Evolutionary conservation across 2,329 filamentous ascomycete genomes (phyloP).

Genomic region (Curvularia verruculosa): DNA sequence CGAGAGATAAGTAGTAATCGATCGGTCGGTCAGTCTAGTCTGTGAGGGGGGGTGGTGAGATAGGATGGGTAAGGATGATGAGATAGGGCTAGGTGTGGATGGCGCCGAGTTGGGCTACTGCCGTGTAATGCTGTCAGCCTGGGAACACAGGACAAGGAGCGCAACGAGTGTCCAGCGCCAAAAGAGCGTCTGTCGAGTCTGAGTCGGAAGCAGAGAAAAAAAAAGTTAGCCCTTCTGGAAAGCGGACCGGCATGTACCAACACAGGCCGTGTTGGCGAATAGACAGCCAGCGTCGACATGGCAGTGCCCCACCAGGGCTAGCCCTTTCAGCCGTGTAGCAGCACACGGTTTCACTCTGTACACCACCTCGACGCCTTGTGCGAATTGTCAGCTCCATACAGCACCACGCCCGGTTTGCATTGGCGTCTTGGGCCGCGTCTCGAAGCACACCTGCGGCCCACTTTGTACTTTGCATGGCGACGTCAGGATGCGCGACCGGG

Average conservation of each 20-base stretch:
- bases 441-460: conserved; percentile 7
- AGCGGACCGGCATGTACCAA: conserved; percentile 25
- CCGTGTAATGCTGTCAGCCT: conserved; percentile 22
- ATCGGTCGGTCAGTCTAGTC: conserved; percentile 1
- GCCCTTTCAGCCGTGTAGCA: conserved; percentile 12
- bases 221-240: conserved; percentile 19
- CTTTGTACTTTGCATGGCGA: conserved; percentile 13
- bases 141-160: conserved; percentile 6
- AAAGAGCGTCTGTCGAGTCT: conserved; percentile 2
- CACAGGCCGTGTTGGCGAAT: conserved; percentile 13
- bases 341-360: conserved; percentile 16
- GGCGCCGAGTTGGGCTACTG: conserved; percentile 13
- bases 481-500: conserved; percentile 6
- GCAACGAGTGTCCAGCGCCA: conserved; percentile 17
- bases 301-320: conserved; percentile 13
- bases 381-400: conserved; percentile 16
- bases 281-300: conserved; percentile 11
- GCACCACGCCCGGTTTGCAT: conserved; percentile 2
- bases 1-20: conserved; percentile 16
- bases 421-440: background rate
- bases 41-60: conserved; percentile 13
- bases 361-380: conserved; percentile 22
- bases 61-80: conserved; percentile 10
- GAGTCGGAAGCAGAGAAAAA: conserved; percentile 16
- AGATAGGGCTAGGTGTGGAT: conserved; percentile 22